Evolutionary conservation across 2,329 filamentous ascomycete species (phyloP).

Genomic region (Byssothecium circinans): DNA sequence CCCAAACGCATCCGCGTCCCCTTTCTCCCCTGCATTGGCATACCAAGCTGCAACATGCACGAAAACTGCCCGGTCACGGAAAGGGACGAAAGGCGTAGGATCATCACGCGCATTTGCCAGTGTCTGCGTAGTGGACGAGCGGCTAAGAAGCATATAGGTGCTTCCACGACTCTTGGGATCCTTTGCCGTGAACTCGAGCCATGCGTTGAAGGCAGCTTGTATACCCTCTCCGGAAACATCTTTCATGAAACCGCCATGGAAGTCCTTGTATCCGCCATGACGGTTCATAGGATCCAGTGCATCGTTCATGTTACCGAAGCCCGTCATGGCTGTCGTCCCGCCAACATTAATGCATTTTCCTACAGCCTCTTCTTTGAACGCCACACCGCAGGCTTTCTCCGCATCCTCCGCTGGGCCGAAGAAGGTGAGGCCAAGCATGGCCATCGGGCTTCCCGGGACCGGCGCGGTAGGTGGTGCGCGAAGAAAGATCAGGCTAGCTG

Average conservation of each 20-base stretch:
- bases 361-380: slow-evolving; percentile 15
- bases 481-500: slow-evolving; percentile 24
- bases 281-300: slow-evolving; percentile 20
- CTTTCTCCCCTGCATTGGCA: slow-evolving; percentile 1
- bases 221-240: slow-evolving; percentile 16
- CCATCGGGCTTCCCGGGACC: slow-evolving; percentile 29
- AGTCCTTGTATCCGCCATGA: slow-evolving; percentile 37
- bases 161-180: slow-evolving; percentile 17
- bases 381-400: slow-evolving; percentile 15
- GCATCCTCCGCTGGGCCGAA: slow-evolving; percentile 27
- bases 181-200: slow-evolving; percentile 21
- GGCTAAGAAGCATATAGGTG: slow-evolving; percentile 8
- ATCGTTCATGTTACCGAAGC: slow-evolving; percentile 24
- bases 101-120: not conserved
- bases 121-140: slow-evolving; percentile 1
- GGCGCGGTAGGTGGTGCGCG: slow-evolving; percentile 37
- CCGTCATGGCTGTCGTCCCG: slow-evolving; percentile 19
- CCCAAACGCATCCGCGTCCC: slow-evolving; percentile 11
- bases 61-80: slow-evolving; percentile 8
- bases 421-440: slow-evolving; percentile 22
- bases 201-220: slow-evolving; percentile 21
- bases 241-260: slow-evolving; percentile 23
- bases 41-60: slow-evolving; percentile 15
- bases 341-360: slow-evolving; percentile 19
- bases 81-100: slow-evolving; percentile 4